These are phyloP conservation scores for Wallacemonas sp. DNA, from an alignment of 208 protist species.

Conservation along the genomic window DNA sequence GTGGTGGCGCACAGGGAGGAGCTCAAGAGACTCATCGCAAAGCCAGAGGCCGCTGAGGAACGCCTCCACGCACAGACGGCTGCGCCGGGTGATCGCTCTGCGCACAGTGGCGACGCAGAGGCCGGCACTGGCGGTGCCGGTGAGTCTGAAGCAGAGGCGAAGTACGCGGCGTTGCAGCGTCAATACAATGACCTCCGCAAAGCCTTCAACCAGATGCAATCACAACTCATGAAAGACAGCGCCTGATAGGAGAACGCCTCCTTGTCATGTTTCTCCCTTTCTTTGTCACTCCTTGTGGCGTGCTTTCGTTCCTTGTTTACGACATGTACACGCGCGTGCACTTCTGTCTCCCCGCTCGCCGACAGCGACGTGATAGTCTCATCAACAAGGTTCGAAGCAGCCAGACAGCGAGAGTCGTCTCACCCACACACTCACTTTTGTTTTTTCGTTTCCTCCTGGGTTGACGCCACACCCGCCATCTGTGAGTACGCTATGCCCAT, in stretches of 20 bases:
- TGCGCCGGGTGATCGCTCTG: no score
- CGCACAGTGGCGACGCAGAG: no score
- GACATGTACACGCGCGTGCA: constrained; percentile 2
- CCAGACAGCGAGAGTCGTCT: no score
- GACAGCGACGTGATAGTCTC: no score
- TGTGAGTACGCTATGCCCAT: no score
- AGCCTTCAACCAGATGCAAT: constrained; percentile 21
- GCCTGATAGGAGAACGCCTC: not conserved
- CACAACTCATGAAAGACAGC: constrained; percentile 8
- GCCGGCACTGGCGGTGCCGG: not conserved
- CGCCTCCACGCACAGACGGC: no score
- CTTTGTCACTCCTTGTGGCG: not conserved
- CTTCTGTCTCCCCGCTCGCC: not conserved
- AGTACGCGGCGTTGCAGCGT: constrained; percentile 12
- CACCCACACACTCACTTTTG: no score
- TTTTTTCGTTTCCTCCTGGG: not conserved
- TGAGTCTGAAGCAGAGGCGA: not conserved
- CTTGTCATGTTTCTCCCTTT: constrained; percentile 5
- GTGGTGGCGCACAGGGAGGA: constrained; percentile 5
- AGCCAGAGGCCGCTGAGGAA: no score
- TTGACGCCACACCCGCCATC: no score
- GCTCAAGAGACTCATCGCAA: no score
- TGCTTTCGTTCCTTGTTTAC: not conserved
- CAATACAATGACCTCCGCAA: constrained; percentile 16
- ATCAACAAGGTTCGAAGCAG: no score